phyloP scores from a whole-genome alignment of 2,329 filamentous ascomycete genomes.

The Fusarium sp. region DNA sequence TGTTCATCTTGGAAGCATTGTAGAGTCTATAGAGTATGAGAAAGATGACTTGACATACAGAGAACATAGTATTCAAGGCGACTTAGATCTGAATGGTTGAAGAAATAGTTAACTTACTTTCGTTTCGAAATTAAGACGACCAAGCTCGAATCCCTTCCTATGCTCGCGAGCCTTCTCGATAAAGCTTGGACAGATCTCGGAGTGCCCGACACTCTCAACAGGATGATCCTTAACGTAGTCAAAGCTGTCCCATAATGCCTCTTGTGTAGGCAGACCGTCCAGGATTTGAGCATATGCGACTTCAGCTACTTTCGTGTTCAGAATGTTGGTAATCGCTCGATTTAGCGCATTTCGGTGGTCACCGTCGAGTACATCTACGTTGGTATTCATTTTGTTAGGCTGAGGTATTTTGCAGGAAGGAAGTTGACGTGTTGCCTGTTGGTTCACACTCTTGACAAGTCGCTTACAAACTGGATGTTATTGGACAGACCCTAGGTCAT shows the following conservation, averaged over 20 bases:
- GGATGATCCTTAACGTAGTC: neutral
- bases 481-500: no score
- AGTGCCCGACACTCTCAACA: rapidly evolving
- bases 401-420: no score
- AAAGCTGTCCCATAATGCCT: neutral
- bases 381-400: no score
- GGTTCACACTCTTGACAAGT: no score
- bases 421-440: no score
- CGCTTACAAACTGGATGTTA: no score
- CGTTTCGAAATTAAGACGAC: neutral
- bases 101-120: neutral
- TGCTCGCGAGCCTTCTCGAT: slow-evolving; percentile 10
- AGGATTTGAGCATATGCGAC: slow-evolving; percentile 15
- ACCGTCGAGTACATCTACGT: no score
- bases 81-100: no score
- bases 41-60: rapidly evolving
- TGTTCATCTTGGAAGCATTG: neutral
- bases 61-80: no score
- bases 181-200: slow-evolving; percentile 3
- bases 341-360: neutral
- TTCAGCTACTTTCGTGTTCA: slow-evolving; percentile 12
- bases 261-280: slow-evolving; percentile 17
- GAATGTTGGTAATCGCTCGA: neutral
- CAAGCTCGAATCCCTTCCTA: neutral
- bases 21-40: neutral